Evolutionary conservation across 1,284 basidiomycete species (phyloP).

Genomic region (Ganoderma lingzhi): DNA sequence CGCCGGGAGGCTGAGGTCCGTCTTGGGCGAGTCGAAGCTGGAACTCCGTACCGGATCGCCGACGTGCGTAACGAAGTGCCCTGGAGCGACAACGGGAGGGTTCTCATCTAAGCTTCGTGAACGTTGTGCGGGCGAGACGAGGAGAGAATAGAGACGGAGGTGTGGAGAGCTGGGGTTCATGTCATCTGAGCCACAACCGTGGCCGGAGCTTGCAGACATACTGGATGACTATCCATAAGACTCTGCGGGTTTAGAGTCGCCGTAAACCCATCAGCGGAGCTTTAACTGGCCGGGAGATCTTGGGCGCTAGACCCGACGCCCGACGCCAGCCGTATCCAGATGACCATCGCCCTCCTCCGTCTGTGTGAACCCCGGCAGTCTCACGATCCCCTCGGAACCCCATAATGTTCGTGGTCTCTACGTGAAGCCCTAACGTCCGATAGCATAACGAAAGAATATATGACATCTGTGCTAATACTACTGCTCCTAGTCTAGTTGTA

Average conservation of each 20-base stretch:
- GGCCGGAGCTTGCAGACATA: conserved; percentile 27
- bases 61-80: background rate
- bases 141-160: background rate
- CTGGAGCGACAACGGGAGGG: background rate
- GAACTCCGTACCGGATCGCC: background rate
- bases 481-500: conserved; percentile 40
- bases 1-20: background rate
- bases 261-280: no score
- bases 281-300: no score
- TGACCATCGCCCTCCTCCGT: conserved; percentile 11
- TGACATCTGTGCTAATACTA: conserved; percentile 19
- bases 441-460: conserved; percentile 27
- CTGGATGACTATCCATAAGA: no score
- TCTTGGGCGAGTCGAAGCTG: conserved; percentile 15
- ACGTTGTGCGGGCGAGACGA: background rate
- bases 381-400: no score
- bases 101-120: conserved; percentile 7
- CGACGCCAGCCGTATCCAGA: conserved; percentile 2
- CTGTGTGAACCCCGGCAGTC: background rate
- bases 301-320: conserved; percentile 19
- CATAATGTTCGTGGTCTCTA: no score
- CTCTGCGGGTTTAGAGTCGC: no score
- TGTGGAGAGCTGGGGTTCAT: conserved; percentile 15
- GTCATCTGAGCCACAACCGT: conserved; percentile 6
- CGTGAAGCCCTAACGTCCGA: conserved; percentile 21